Evolutionary conservation across 495 filamentous ascomycete species (phyloP), one percentile per base, ranked within the genome.

Genomic region (Endocarpon pusillum): DNA sequence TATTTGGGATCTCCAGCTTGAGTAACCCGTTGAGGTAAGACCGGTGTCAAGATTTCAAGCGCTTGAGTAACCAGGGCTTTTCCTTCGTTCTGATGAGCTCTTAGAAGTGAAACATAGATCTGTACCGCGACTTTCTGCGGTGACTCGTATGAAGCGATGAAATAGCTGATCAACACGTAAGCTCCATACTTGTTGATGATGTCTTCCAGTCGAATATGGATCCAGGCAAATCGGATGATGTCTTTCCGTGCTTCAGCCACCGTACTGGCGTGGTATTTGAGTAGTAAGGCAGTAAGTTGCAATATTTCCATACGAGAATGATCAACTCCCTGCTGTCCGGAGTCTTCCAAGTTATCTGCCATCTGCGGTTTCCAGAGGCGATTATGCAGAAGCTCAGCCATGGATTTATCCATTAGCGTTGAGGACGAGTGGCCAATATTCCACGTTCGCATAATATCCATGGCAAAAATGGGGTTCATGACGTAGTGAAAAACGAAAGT

Each of bases 161-260:
- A 99, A 54, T 93, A 96, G 6, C 80, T 86, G 41, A 96, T 92
- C 3, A 96, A 69, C 8, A 94, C 86, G 48, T 99, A 96, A 4
- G 91, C 87, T 14, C 86, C 91, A 51, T 96, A 85, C 49, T 99
- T 99, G 61, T 96, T 96, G 62, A 99, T 94, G 40, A 92, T 81
- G 51, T 99, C 91, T 50, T 99, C 91, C 16, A 99, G 72, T 12
- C 82, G 75, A 37, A 96, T 96, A 48, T 89, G 96, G 19, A 85
- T 94, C 91, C 91, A 99, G 3, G 83, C 85, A 52, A 94, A 96
- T 53, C 94, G 94, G 46, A 99, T 96, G 38, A 99, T 82, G 40
- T 99, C 91, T 53, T 96, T 99, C 15, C 91, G 79, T 3, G 81
- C 79, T 46, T 94, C 87, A 33, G 83, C 72, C 6, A 96, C 64